Evolutionary conservation across 2,329 filamentous ascomycete species (phyloP).

Genomic region (Chalaropsis thielavioides): DNA sequence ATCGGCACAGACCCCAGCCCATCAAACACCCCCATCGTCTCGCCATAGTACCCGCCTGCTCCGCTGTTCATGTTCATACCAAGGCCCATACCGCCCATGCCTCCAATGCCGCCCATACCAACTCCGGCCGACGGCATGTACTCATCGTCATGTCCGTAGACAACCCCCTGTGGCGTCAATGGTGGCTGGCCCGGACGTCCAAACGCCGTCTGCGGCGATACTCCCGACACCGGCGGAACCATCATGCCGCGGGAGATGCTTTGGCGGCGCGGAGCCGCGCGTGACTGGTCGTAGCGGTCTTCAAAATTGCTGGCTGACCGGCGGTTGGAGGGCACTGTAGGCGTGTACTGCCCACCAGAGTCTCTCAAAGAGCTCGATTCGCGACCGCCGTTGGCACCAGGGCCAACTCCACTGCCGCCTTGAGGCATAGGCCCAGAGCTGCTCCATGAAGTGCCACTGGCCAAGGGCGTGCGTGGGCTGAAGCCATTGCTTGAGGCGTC

Average conservation of each 20-base stretch:
- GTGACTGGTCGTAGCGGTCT: not conserved
- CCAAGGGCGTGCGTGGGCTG: constrained; percentile 11
- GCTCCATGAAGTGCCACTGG: constrained; percentile 1
- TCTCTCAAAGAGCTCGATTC: not conserved
- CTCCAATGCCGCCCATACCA: not conserved
- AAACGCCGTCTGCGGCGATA: constrained; percentile 3
- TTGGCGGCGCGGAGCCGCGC: constrained; percentile 8
- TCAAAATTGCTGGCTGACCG: not conserved
- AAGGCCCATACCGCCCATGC: not conserved
- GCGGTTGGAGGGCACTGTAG: not conserved
- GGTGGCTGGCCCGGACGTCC: not conserved
- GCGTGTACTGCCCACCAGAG: not conserved
- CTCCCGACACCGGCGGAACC: constrained; percentile 1
- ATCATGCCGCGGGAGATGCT: constrained; percentile 12
- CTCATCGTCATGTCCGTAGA: constrained; percentile 1
- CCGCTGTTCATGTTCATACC: constrained; percentile 9
- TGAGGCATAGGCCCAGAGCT: not conserved
- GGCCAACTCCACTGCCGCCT: not conserved
- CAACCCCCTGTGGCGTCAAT: not conserved
- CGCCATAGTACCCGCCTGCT: constrained; percentile 4
- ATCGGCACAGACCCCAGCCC: constrained; percentile 3
- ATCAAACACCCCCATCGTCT: not conserved
- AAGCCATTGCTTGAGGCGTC: constrained; percentile 9
- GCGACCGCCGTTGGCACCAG: not conserved
- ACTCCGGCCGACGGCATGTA: not conserved